Conservation (phyloP, 2,329 filamentous ascomycete genomes). For the Arthrinium phaeospermum region DNA sequence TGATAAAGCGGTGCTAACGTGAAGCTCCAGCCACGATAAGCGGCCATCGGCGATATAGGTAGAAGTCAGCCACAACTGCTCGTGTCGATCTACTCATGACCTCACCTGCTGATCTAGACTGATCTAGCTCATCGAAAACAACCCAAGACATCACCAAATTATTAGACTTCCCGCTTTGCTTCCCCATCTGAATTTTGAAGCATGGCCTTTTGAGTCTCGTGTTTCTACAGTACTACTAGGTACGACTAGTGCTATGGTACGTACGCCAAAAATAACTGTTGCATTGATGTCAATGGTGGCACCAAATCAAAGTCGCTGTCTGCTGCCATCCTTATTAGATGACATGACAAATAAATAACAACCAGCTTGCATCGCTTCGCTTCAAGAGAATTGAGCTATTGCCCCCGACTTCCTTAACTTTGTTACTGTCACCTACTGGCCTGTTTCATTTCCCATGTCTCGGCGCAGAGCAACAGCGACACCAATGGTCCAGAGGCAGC, state of each 20-base stretch:
- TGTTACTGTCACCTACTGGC: too few species aligned
- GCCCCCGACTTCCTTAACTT: neutral
- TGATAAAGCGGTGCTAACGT: neutral
- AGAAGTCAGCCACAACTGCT: neutral
- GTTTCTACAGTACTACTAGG: too few species aligned
- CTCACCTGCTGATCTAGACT: neutral
- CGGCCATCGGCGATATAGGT: neutral
- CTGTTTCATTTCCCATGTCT: neutral
- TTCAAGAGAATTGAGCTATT: neutral
- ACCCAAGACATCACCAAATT: neutral
- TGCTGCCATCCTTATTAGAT: neutral
- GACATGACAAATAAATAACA: neutral
- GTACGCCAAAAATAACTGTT: neutral
- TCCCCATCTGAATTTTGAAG: neutral
- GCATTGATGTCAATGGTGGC: neutral
- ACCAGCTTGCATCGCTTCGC: neutral
- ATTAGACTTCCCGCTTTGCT: constrained; percentile 4
- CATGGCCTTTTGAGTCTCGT: neutral
- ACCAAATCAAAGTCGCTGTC: neutral
- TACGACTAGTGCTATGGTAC: neutral
- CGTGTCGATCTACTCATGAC: neutral
- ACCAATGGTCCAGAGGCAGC: neutral
- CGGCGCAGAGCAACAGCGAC: neutral
- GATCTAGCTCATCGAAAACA: neutral
- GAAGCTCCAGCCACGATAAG: neutral